Base-by-base conservation (phyloP, 1,139 yeast species). In the Candida albicans region DNA sequence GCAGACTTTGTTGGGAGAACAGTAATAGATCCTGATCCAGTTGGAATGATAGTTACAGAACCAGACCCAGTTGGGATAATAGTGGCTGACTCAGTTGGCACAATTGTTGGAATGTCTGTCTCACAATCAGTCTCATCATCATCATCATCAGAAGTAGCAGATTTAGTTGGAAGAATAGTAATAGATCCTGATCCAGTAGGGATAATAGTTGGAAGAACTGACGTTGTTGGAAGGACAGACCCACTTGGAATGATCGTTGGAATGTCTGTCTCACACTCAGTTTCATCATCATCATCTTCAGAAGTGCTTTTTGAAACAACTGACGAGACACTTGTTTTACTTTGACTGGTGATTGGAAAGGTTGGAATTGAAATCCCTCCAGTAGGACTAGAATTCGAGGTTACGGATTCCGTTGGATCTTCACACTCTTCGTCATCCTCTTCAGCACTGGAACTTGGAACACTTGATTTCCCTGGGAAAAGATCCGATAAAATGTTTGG, bases 241-340 rank as follows among this genome's bases (percentile, higher is more conserved):
- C n/a, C n/a, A n/a, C n/a, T 11, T 30, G 32, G 8, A 29, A n/a
- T n/a, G 11, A 10, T 29, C n/a, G n/a, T n/a, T 29, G 32, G 13
- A 6, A 14, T 29, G 5, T 14, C 30, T 5, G 34, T 37, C 11
- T 41, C 47, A 25, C 44, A 48, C 30, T 50, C 50, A 18, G 44
- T 50, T 3, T 53, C 58, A 12, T 46, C 54, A 18, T 47, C 56
- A 40, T 50, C 56, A 37, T 44, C 43, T 24, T 47, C 29, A 37
- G 33, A 15, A 28, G 27, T 33, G 12, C 47, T 22, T 33, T 25
- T 35, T 30, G 47, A 8, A n/a, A 35, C 31, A 26, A 28, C 39
- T 11, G 31, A 22, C 3, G 33, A 13, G 8, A 13, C 37, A 24
- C 29, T 35, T 8, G 13, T 37, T 8, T 27, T 33, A 4, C 36